Conservation (phyloP, 176 grass and related monocot species). For the Oryza glumipatula region DNA sequence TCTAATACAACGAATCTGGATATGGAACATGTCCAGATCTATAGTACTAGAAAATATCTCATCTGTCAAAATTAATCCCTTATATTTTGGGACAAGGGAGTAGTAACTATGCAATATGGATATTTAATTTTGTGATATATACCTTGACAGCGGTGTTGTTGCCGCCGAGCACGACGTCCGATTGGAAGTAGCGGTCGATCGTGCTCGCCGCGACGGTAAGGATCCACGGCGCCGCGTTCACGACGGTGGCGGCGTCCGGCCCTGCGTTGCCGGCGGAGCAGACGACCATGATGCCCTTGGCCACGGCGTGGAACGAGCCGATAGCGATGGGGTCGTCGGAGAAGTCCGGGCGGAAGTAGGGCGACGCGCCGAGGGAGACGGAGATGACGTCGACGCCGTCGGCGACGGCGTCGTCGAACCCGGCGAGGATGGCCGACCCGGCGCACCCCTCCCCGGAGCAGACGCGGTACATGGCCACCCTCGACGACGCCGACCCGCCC, state of each 20-base stretch:
- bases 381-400: conserved; percentile 77
- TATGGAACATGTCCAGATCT: no score
- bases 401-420: conserved; percentile 80
- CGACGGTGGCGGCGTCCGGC: conserved; percentile 51
- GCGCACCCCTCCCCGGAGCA: conserved; percentile 65
- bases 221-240: conserved; percentile 89
- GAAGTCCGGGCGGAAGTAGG: conserved; percentile 52
- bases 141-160: conserved; percentile 68
- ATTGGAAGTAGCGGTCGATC: conserved; percentile 89
- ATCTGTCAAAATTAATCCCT: no score
- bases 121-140: not conserved
- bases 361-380: conserved; percentile 63
- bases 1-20: no score
- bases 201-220: conserved; percentile 80
- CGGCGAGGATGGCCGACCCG: conserved; percentile 79
- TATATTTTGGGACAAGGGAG: no score
- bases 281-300: conserved; percentile 67
- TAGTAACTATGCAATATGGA: no score
- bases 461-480: conserved; percentile 76
- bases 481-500: conserved; percentile 61
- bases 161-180: conserved; percentile 69
- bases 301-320: conserved; percentile 81
- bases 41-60: no score
- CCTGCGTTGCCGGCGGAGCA: conserved; percentile 89
- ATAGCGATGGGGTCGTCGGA: conserved; percentile 75